phyloP scores from a whole-genome alignment of 148 eudicot species.

The Cornus kousa region DNA sequence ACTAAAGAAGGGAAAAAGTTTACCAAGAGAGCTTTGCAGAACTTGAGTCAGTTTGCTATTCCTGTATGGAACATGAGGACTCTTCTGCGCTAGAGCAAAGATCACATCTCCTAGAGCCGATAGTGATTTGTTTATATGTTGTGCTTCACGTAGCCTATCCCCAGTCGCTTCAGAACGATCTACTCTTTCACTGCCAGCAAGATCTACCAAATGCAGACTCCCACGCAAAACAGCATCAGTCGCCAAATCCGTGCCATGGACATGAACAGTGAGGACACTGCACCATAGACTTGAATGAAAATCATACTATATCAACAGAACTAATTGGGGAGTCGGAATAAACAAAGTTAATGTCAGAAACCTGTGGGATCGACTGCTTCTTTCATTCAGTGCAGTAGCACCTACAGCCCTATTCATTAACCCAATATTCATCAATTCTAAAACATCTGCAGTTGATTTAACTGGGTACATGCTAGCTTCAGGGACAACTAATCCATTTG shows the following conservation, averaged over 20 bases:
- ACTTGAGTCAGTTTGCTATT: slow-evolving; percentile 85
- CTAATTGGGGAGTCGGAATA: background rate
- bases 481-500: slow-evolving; percentile 84
- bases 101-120: slow-evolving; percentile 83
- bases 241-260: slow-evolving; percentile 65
- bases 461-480: slow-evolving; percentile 86
- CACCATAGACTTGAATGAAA: slow-evolving; percentile 17
- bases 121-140: slow-evolving; percentile 76
- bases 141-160: slow-evolving; percentile 75
- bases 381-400: slow-evolving; percentile 79
- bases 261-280: slow-evolving; percentile 86
- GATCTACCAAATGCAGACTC: slow-evolving; percentile 78
- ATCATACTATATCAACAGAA: background rate
- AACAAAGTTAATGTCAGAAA: slow-evolving; percentile 16
- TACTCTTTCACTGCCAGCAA: slow-evolving; percentile 90
- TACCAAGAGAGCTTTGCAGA: slow-evolving; percentile 81
- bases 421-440: slow-evolving; percentile 72
- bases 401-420: slow-evolving; percentile 79
- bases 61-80: slow-evolving; percentile 75
- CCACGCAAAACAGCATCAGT: slow-evolving; percentile 65
- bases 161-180: slow-evolving; percentile 86
- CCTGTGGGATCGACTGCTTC: slow-evolving; percentile 93
- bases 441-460: slow-evolving; percentile 64
- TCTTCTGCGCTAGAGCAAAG: slow-evolving; percentile 73
- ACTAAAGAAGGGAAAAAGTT: background rate